These are phyloP conservation scores for Delphinella strobiligena DNA, from an alignment of 2,329 filamentous ascomycete species.

Conservation along the genomic window DNA sequence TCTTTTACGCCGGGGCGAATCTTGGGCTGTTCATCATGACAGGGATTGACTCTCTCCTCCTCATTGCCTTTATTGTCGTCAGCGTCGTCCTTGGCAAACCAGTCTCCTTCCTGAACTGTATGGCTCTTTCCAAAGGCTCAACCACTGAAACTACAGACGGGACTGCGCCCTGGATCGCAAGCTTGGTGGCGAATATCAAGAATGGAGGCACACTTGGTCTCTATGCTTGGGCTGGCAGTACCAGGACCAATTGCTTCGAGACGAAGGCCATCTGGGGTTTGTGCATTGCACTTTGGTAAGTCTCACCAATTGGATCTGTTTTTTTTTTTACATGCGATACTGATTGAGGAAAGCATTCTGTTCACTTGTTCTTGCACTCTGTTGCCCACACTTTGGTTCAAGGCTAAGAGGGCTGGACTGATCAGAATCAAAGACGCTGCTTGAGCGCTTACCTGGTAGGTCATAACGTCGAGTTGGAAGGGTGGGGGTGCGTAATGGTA, in stretches of 20 bases:
- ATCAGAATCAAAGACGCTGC: neutral
- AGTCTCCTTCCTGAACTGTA: conserved; percentile 66
- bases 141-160: conserved; percentile 32
- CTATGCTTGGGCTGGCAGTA: conserved; percentile 46
- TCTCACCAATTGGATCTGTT: conserved; percentile 12
- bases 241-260: conserved; percentile 60
- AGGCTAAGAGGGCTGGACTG: conserved; percentile 32
- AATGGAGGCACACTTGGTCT: conserved; percentile 39
- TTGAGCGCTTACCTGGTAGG: neutral
- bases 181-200: conserved; percentile 39
- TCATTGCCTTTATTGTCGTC: conserved; percentile 68
- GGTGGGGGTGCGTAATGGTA: too few relatives aligned
- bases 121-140: conserved; percentile 36
- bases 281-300: conserved; percentile 61
- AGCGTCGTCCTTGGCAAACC: conserved; percentile 69
- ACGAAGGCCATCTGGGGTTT: conserved; percentile 83
- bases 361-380: conserved; percentile 33
- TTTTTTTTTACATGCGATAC: neutral
- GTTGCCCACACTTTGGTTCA: conserved; percentile 36
- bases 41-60: conserved; percentile 53
- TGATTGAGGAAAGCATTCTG: conserved; percentile 24
- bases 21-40: conserved; percentile 64
- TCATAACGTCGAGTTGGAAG: too few relatives aligned
- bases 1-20: conserved; percentile 69
- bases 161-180: conserved; percentile 42